Evolutionary conservation across 441 rosid genomes (phyloP), one percentile per base, ranked within the genome.

Genomic region (Codiaeum variegatum): DNA sequence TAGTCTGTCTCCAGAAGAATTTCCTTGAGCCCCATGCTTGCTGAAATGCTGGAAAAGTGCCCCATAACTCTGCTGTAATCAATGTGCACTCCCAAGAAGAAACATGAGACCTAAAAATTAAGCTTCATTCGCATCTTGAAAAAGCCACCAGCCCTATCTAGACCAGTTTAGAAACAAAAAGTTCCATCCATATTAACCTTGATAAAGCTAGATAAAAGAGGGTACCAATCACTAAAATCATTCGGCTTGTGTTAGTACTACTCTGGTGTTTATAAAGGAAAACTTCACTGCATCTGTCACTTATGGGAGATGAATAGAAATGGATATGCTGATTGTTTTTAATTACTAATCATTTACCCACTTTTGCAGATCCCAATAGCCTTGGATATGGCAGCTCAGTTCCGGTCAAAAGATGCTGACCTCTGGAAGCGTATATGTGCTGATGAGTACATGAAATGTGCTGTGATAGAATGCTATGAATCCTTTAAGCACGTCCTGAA

Each of bases 371-470:
- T 96, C 69, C 91, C 98, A 16, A 86, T 93, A 80, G 99, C 99
- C 73, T 77, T 96, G 82, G 98, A 93, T 82, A 93, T 93, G 97
- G 97, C 97, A 60, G 97, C 82, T 74, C 96, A 96, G 64, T 92
- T 92, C 80, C 91, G 88, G 75, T 76, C 88, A 66, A 87, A 70
- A 84, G 99, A 93, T 76, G 77, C 97, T 81, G 98, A 96, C 81
- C 97, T 93, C 56, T 96, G 99, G 99, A 91, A 88, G 85, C 97
- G 97, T 71, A 92, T 93, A 73, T 90, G 97, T 69, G 90, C 91
- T 7, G 99, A 96, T 77, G 98, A 96, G 64, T 96, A 92, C 85
- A 89, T 96, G 99, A 93, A 91, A 83, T 96, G 98, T 83, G 97
- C 97, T 61, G 97, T 96, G 47, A 90, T 88, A 58, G 99, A 96